Base-by-base conservation (phyloP, 768 basidiomycete species). In the Hericium alpestre region DNA sequence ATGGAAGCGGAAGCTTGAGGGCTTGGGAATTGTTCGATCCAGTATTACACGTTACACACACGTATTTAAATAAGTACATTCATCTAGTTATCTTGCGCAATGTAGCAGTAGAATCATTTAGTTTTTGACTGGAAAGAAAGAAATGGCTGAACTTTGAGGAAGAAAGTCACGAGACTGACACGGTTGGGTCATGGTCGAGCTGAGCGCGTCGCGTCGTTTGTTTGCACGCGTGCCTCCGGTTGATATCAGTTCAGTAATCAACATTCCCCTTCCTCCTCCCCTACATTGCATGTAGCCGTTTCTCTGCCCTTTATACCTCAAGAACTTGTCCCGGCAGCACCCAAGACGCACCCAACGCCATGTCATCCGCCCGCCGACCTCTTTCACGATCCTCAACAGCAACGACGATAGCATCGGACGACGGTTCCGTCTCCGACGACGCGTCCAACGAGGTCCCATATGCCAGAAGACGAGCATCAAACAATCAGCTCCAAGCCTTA, bases 81-180 rank as follows among this genome's bases (percentile, higher is more conserved):
- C 32, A 32, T 32, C 32, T 32, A 32, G 32, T 32, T 32, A 32
- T 32, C 32, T 32, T 32, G 32, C 32, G 32, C 32, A 32, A 32
- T 32, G 32, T 32, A 32, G 32, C 32, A 32, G 6, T 32, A 32
- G 32, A 32, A 32, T 32, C 32, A 32, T 10, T 10, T 32, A 32
- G 32, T 32, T 32, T 32, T 32, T 32, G 32, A 32, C 9, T 32
- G 32, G 8, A 32, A 32, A 32, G 32, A 32, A 32, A 10, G 32
- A 32, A 32, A 32, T 32, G 32, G 32, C 32, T 32, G 32, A 32
- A 32, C 6, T 32, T 25, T 25, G 25, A 10, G 32, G 38, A 47
- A 16, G 27, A 32, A 37, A 15, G 7, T 4, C 56, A 54, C 49
- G 41, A 43, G 56, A 57, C 39, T 8, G 48, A 60, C 51, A 52